Base-by-base conservation (phyloP, 2,329 filamentous ascomycete species). In the Ambrosiella beaveri region DNA sequence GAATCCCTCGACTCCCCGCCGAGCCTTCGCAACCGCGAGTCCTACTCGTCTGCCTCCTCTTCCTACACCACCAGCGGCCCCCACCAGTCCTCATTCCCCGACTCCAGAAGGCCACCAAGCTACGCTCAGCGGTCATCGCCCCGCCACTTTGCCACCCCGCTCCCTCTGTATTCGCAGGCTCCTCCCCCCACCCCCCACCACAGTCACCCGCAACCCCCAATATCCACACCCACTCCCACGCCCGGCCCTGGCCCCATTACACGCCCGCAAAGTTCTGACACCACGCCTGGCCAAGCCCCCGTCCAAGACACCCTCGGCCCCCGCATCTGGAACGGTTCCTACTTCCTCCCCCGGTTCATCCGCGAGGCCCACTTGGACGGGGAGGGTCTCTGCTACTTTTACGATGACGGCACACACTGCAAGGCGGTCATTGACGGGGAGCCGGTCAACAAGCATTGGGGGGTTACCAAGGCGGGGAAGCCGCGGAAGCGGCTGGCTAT, bases 391-490 rank as follows among this genome's bases (percentile, higher is more conserved):
- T 93, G 86, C 71, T 93, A 88, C 66, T 84, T 93, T 62, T 93
- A 93, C 67, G 87, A 91, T 62, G 88, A 94, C 66, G 86, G 86
- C 37, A 85, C 82, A 57, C 84, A 87, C 67, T 91, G 86, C 72
- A 88, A 86, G 65, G 87, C 86, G 41, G 74, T 86, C 36, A 90
- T 95, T 62, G 87, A 95, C 64, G 89, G 89, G 15, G 86, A 95
- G 67, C 76, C 77, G 0, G 88, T 95, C 56, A 95, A 95, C 67
- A 87, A 89, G 1, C 86, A 88, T 63, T 95, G 90, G 90, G 89
- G 90, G 13, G 82, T 95, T 8, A 95, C 90, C 40, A 95, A 95
- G 71, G 89, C 90, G 1, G 90, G 90, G 12, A 95, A 95, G 72
- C 89, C 90, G 53, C 81, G 90, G 63, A 96, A 96, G 72, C 79